phyloP scores from a whole-genome alignment of 345 rosid genomes.

The Murraya koenigii region DNA sequence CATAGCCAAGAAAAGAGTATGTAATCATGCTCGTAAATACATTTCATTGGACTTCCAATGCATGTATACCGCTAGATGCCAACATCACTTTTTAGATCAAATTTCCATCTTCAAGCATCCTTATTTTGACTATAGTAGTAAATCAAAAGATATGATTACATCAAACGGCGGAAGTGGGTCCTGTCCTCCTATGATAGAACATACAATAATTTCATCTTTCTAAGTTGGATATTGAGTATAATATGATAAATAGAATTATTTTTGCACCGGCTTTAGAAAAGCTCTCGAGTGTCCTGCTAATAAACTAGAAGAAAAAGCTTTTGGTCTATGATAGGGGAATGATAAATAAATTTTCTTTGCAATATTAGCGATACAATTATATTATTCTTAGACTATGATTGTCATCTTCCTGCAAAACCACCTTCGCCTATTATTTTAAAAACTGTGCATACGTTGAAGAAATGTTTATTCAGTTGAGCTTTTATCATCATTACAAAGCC shows the following conservation, averaged over 20 bases:
- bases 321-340: slow-evolving; percentile 26
- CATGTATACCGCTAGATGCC: slow-evolving; percentile 30
- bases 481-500: not conserved
- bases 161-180: slow-evolving; percentile 63
- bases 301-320: slow-evolving; percentile 6
- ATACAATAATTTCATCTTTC: slow-evolving; percentile 18
- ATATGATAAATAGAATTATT: not conserved
- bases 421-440: slow-evolving; percentile 3
- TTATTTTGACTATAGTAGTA: slow-evolving; percentile 38
- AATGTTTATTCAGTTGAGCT: not conserved
- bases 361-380: not conserved
- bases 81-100: slow-evolving; percentile 22
- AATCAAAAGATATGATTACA: slow-evolving; percentile 34
- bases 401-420: not conserved
- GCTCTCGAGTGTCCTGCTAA: slow-evolving; percentile 33
- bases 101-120: slow-evolving; percentile 16
- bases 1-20: slow-evolving; percentile 13
- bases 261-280: slow-evolving; percentile 31
- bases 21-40: slow-evolving; percentile 4
- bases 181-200: slow-evolving; percentile 35
- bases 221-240: slow-evolving; percentile 9
- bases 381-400: not conserved
- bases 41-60: slow-evolving; percentile 7
- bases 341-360: not conserved
- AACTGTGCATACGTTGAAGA: not conserved